These are phyloP conservation scores for Sphaerostilbella broomeana DNA, from an alignment of 2,329 filamentous ascomycete species.

Conservation along the genomic window DNA sequence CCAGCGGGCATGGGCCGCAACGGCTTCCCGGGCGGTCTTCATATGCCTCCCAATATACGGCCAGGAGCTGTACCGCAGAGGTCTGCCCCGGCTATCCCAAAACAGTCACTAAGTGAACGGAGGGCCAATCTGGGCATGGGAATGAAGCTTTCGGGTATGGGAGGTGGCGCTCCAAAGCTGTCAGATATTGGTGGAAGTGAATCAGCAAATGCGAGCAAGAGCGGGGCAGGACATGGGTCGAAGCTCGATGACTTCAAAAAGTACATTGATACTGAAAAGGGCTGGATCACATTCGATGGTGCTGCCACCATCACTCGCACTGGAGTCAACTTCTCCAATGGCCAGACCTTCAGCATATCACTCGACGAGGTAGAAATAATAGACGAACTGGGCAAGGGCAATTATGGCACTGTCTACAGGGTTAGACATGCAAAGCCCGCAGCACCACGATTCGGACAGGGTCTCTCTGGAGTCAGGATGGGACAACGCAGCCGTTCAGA, in stretches of 20 bases:
- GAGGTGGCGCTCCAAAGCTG: slow-evolving; percentile 34
- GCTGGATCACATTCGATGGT: slow-evolving; percentile 85
- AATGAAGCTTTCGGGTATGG: slow-evolving; percentile 54
- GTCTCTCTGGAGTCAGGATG: slow-evolving; percentile 44
- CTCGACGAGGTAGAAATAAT: slow-evolving; percentile 91
- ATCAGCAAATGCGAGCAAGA: slow-evolving; percentile 7
- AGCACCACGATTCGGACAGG: slow-evolving; percentile 52
- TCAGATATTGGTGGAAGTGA: slow-evolving; percentile 32
- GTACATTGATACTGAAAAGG: slow-evolving; percentile 85
- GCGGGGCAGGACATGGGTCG: slow-evolving; percentile 34
- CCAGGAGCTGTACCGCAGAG: slow-evolving; percentile 44
- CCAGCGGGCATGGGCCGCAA: slow-evolving; percentile 32
- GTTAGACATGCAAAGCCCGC: slow-evolving; percentile 72
- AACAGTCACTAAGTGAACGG: slow-evolving; percentile 60
- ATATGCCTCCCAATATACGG: slow-evolving; percentile 36
- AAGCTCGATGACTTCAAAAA: slow-evolving; percentile 60
- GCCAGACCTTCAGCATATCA: slow-evolving; percentile 86
- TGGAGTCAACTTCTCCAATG: slow-evolving; percentile 87
- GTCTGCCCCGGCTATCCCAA: slow-evolving; percentile 47
- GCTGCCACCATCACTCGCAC: slow-evolving; percentile 84
- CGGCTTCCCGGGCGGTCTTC: slow-evolving; percentile 38
- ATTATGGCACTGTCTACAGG: slow-evolving; percentile 97
- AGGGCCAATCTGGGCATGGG: slow-evolving; percentile 41
- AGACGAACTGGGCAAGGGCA: slow-evolving; percentile 92
- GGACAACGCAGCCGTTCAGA: slow-evolving; percentile 33